Evolutionary conservation across 208 protist species (phyloP).

Genomic region (Trypanosoma vivax): DNA sequence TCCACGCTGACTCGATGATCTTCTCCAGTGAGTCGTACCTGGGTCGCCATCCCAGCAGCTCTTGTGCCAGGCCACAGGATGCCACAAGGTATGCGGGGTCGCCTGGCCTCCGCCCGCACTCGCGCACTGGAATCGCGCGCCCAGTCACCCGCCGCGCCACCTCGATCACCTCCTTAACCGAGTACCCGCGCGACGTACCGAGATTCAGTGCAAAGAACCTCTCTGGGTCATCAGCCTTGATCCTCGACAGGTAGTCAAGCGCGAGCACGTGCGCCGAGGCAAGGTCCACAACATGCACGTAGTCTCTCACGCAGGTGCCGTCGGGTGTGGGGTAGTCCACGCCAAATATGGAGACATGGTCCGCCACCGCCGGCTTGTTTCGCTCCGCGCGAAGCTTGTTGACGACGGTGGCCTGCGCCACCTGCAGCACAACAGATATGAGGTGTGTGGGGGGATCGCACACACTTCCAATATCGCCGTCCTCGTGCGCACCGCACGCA

Average conservation of each 20-base stretch:
- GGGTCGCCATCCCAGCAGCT: conserved; percentile 64
- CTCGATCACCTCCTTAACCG: conserved; percentile 93
- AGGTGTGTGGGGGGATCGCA: conserved; percentile 96
- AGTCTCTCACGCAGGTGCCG: conserved; percentile 96
- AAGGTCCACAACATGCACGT: conserved; percentile 98
- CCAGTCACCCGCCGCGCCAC: conserved; percentile 88
- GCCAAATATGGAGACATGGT: conserved; percentile 83
- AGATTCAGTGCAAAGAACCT: conserved; percentile 92
- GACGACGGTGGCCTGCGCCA: too few relatives aligned
- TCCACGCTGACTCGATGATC: conserved; percentile 75
- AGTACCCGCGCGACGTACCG: conserved; percentile 91
- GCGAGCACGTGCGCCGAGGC: conserved; percentile 92
- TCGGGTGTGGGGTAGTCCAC: conserved; percentile 93
- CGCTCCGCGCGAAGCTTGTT: too few relatives aligned
- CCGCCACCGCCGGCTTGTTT: conserved; percentile 24
- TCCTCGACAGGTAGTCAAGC: conserved; percentile 64
- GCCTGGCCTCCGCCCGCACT: conserved; percentile 53
- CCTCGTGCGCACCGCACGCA: conserved; percentile 92
- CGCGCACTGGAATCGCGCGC: conserved; percentile 80
- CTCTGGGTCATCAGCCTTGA: conserved; percentile 29
- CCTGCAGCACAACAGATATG: conserved; percentile 94
- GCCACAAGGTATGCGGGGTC: conserved; percentile 77
- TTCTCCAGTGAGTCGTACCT: conserved; percentile 74
- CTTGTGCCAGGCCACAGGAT: conserved; percentile 44
- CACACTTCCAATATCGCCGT: conserved; percentile 94